phyloP scores from a whole-genome alignment of 306 rosid genomes.

The Quercus glauca region DNA sequence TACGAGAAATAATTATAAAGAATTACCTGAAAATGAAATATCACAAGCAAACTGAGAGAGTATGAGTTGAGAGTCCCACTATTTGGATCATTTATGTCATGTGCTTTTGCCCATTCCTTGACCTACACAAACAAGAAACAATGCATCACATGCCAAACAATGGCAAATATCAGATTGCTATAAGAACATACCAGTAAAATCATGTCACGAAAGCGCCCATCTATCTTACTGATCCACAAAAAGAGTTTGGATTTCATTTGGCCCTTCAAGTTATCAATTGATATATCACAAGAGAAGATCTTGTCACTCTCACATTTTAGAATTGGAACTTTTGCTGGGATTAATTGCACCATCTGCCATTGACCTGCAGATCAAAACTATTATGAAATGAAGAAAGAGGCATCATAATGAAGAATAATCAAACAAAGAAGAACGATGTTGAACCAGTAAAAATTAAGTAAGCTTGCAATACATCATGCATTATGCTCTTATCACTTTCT shows the following conservation, averaged over 20 bases:
- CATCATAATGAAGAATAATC: background rate
- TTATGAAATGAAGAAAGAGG: constrained; percentile 18
- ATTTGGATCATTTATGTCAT: constrained; percentile 66
- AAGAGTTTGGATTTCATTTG: constrained; percentile 79
- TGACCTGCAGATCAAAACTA: constrained; percentile 56
- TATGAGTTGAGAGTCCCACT: constrained; percentile 77
- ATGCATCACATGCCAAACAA: constrained; percentile 26
- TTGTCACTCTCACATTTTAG: constrained; percentile 53
- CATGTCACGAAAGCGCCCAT: constrained; percentile 78
- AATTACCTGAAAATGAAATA: constrained; percentile 90
- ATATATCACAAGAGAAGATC: constrained; percentile 80
- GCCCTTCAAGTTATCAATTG: constrained; percentile 73
- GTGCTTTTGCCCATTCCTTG: constrained; percentile 95
- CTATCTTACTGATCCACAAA: constrained; percentile 67
- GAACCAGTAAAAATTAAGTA: background rate
- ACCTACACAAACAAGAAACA: constrained; percentile 64
- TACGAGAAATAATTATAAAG: constrained; percentile 21
- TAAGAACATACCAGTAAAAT: constrained; percentile 76
- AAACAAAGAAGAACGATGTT: background rate
- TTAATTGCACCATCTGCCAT: constrained; percentile 45
- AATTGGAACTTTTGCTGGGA: constrained; percentile 83
- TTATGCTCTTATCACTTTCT: background rate
- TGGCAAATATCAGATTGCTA: constrained; percentile 9
- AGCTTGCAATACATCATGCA: background rate
- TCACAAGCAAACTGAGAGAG: constrained; percentile 78